Conservation (phyloP, 345 rosid species). For the Nephelium lappaceum region DNA sequence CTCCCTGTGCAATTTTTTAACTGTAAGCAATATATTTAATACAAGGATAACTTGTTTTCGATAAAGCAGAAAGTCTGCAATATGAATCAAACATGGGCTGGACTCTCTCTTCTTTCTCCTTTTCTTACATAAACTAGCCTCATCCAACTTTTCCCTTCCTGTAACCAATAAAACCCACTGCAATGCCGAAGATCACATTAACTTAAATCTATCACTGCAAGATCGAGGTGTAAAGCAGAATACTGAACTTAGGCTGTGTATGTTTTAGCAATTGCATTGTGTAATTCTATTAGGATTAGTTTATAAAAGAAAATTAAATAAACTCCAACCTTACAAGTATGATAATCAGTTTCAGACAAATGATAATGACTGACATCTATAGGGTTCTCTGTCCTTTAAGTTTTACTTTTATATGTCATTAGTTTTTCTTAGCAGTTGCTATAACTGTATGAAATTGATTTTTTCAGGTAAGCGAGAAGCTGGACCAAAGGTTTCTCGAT, state of each 20-base stretch:
- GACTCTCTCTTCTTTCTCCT: not conserved
- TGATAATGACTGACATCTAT: not conserved
- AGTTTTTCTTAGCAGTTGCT: not conserved
- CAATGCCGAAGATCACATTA: not conserved
- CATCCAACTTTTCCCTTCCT: not conserved
- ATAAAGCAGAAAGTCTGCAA: not conserved
- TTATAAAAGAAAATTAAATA: too few relatives aligned
- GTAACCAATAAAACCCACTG: not conserved
- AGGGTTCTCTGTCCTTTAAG: not conserved
- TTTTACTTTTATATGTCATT: not conserved
- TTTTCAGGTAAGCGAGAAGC: conserved; percentile 59
- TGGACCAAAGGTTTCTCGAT: conserved; percentile 56
- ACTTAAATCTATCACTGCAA: too few relatives aligned
- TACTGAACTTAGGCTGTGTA: not conserved
- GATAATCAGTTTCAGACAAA: not conserved
- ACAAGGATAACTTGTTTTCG: not conserved
- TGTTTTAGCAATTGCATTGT: not conserved
- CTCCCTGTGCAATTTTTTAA: not conserved
- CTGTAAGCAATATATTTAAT: not conserved
- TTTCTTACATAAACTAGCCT: not conserved
- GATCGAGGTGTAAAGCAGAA: not conserved
- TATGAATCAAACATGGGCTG: not conserved
- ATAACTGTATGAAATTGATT: not conserved
- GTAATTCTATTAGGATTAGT: not conserved
- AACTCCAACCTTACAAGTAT: not conserved